Evolutionary conservation across 148 eudicot genomes (phyloP).

Genomic region (Chenopodium album): DNA sequence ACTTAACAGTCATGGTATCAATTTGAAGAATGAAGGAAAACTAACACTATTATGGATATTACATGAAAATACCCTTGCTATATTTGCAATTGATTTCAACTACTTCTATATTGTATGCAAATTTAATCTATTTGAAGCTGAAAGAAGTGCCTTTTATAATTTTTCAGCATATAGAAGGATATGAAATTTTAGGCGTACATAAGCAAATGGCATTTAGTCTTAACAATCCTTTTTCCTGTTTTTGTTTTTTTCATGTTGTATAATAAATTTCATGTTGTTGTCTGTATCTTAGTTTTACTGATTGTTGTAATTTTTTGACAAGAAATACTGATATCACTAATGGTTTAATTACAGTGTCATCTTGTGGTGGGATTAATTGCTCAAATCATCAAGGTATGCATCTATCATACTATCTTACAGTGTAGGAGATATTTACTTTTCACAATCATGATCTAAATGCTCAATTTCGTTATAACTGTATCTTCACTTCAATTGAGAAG

Average conservation of each 20-base stretch:
- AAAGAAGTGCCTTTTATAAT: background rate
- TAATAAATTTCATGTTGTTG: background rate
- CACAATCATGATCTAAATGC: background rate
- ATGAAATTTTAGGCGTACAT: background rate
- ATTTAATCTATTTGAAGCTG: background rate
- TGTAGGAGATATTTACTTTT: background rate
- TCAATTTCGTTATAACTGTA: background rate
- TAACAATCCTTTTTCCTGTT: background rate
- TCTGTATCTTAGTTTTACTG: background rate
- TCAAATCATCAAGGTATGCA: constrained; percentile 87
- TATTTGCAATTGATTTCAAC: background rate
- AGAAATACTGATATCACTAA: constrained; percentile 25
- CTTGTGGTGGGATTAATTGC: constrained; percentile 96
- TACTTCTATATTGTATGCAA: background rate
- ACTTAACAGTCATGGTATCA: background rate
- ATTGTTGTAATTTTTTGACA: background rate
- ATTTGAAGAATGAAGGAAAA: background rate
- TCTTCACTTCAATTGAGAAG: constrained; percentile 12
- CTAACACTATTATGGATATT: background rate
- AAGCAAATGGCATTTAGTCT: background rate
- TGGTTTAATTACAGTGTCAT: constrained; percentile 65
- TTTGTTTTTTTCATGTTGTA: background rate
- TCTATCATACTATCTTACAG: constrained; percentile 11
- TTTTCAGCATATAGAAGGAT: background rate
- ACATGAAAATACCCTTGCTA: background rate